Evolutionary conservation across 805 yeast species (phyloP).

Genomic region (Starmerella floris): DNA sequence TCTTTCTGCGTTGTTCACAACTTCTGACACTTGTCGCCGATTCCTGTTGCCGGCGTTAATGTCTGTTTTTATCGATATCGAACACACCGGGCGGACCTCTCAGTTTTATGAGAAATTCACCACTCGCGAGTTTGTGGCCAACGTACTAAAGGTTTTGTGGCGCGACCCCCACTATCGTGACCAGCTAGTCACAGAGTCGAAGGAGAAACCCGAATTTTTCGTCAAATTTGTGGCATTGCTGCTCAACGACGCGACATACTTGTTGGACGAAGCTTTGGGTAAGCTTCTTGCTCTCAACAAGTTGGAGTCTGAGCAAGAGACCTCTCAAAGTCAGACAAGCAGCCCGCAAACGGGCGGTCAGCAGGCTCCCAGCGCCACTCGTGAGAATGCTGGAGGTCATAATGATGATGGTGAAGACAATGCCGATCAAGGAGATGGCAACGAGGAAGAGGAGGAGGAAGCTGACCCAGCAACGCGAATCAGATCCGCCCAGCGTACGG

Average conservation of each 20-base stretch:
- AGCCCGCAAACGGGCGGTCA: conserved; percentile 1
- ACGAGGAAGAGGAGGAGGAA: conserved; percentile 40
- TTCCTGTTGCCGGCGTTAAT: conserved; percentile 70
- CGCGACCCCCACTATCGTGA: conserved; percentile 50
- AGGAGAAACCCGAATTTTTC: conserved; percentile 64
- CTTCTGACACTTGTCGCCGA: conserved; percentile 46
- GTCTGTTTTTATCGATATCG: conserved; percentile 87
- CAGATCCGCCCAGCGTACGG: conserved; percentile 55
- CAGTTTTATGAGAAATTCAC: conserved; percentile 95
- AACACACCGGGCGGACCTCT: conserved; percentile 86
- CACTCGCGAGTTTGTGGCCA: conserved; percentile 73
- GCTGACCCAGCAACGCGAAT: conserved; percentile 32
- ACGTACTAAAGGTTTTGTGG: conserved; percentile 75
- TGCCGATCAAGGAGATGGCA: conserved; percentile 35
- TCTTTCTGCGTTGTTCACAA: conserved; percentile 50
- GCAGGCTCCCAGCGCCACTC: background rate
- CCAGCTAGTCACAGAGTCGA: conserved; percentile 58
- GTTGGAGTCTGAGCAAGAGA: conserved; percentile 29
- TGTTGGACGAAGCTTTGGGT: conserved; percentile 79
- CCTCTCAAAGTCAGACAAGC: conserved; percentile 37
- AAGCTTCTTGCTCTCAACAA: conserved; percentile 67
- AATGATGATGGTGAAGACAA: background rate
- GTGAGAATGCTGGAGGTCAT: background rate
- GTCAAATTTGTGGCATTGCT: conserved; percentile 78
- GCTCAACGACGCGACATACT: conserved; percentile 84